These are phyloP conservation scores for Botryotinia convoluta DNA, from an alignment of 2,329 filamentous ascomycete species.

Conservation along the genomic window DNA sequence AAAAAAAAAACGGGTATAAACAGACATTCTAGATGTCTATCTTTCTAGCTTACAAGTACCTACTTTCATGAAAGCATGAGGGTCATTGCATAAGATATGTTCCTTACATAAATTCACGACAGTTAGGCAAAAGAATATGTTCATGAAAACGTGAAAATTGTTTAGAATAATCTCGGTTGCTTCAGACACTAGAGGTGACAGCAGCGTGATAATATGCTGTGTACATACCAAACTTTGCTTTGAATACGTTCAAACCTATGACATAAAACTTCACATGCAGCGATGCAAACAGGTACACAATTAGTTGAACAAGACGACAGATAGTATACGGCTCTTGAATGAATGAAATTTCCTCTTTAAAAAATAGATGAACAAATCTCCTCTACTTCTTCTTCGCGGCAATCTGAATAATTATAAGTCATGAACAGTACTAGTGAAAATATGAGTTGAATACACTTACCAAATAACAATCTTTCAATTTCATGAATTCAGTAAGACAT, in stretches of 20 bases:
- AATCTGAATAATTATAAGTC: conserved; percentile 42
- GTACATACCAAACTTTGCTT: not conserved
- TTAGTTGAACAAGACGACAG: not conserved
- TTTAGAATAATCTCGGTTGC: not conserved
- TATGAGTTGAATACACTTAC: conserved; percentile 49
- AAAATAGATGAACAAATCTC: not conserved
- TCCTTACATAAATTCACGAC: not conserved
- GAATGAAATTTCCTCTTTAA: not conserved
- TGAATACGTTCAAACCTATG: not conserved
- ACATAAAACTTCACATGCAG: not conserved
- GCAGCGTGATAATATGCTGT: not conserved
- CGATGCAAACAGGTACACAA: not conserved
- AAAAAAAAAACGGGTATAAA: not conserved
- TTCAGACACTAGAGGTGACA: not conserved
- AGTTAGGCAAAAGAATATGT: not conserved
- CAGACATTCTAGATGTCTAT: conserved; percentile 6
- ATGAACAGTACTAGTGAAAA: not conserved
- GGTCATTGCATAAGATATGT: not conserved
- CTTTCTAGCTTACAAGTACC: not conserved
- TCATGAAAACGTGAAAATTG: not conserved
- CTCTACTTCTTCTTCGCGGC: conserved; percentile 49
- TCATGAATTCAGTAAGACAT: conserved; percentile 81
- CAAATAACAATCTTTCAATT: conserved; percentile 81
- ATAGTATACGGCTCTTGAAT: not conserved
- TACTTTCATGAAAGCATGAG: not conserved